Conservation (phyloP, 768 basidiomycete genomes). For the Kwoniella sp. region DNA sequence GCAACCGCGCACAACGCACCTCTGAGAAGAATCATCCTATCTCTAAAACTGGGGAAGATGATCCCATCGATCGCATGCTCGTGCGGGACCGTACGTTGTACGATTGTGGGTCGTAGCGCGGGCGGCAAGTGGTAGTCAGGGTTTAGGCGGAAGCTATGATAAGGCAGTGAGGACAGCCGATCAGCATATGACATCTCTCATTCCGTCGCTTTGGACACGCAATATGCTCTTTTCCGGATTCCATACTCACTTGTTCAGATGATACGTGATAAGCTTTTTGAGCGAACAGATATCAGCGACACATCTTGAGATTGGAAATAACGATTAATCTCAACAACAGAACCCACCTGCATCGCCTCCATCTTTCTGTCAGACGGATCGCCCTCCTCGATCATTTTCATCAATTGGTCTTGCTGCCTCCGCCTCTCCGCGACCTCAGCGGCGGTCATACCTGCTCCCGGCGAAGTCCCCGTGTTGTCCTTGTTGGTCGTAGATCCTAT, state of each 20-base stretch:
- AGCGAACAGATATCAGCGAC: no score
- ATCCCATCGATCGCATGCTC: conserved; percentile 90
- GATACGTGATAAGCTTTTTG: conserved; percentile 66
- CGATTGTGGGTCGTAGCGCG: conserved; percentile 81
- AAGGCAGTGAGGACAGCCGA: no score
- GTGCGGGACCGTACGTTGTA: conserved; percentile 84
- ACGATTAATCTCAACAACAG: neutral
- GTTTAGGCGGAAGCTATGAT: conserved; percentile 58
- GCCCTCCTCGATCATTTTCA: conserved; percentile 23
- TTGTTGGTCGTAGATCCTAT: conserved; percentile 20
- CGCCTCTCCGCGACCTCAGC: conserved; percentile 30
- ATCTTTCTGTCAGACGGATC: conserved; percentile 26
- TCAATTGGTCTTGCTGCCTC: conserved; percentile 20
- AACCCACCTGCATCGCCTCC: conserved; percentile 40
- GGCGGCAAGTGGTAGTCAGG: conserved; percentile 83
- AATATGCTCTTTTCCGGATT: no score
- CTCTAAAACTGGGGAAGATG: conserved; percentile 83
- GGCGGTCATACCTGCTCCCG: conserved; percentile 27
- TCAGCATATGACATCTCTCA: no score
- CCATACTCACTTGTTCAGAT: conserved; percentile 70
- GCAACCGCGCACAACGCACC: no score
- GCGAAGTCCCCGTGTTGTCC: conserved; percentile 6
- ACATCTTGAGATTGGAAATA: no score
- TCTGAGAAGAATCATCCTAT: conserved; percentile 84
- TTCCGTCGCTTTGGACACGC: no score